Evolutionary conservation across 1,284 basidiomycete species (phyloP), one percentile per base, ranked within the genome.

Genomic region (Ceratobasidium sp.): DNA sequence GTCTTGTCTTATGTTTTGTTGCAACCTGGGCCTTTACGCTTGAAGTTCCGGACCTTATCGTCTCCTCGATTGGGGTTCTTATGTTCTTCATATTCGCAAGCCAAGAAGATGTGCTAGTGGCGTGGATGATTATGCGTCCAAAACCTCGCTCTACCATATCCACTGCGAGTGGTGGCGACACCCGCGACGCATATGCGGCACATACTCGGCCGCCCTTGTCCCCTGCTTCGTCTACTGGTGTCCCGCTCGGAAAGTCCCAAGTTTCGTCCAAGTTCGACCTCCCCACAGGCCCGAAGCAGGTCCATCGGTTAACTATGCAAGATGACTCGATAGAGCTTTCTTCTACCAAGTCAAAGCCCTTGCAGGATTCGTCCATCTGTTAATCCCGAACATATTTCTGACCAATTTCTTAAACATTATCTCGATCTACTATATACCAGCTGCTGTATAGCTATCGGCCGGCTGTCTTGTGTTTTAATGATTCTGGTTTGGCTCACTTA

Each of bases 31-130:
- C 54, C 10, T 73, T 73, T 48, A 10, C 69, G 1, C 23, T 73
- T 3, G 69, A 61, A 23, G 56, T 73, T 23, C 69, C 69, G 1
- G 69, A 73, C 44, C n/a, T 73, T 23, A 59, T 73, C 56, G 46
- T 73, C 26, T 10, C 69, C 3, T 73, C 57, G 23, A 61, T 73
- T 40, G 69, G 69, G n/a, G 28, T 28, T 4, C 38, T 73, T 48
- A 61, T 73, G 7, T 73, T 73, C 57, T 17, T 73, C 15, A 73
- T 73, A 46, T 73, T 73, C 38, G 54, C 56, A 7, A 73, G 69
- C 56, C 69, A 73, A 40, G 40, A 61, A 42, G 69, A 73, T 23
- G 69, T 73, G 4, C 56, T 73, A 5, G 44, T 62, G 12, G 69
- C 44, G 56, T 73, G 69, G 69, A 13, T 23, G 26, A 59, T 65